phyloP scores from a whole-genome alignment of 1,139 yeast species.

The Saccharomyces pastorianus region DNA sequence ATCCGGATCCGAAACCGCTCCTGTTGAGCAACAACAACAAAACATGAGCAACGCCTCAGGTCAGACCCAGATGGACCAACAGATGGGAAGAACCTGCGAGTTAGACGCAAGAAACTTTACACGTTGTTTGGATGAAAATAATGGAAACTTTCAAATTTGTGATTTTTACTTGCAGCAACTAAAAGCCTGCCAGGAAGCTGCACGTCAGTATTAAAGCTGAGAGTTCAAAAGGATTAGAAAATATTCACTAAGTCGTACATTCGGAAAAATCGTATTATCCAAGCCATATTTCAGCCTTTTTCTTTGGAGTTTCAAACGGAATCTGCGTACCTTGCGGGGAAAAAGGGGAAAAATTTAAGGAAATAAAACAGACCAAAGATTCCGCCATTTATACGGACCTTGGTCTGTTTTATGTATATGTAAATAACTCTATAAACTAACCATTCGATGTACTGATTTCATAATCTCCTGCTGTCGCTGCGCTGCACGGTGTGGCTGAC shows the following conservation, averaged over 20 bases:
- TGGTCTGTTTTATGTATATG: not conserved
- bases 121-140: slow-evolving; percentile 85
- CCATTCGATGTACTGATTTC: not conserved
- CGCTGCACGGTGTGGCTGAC: not conserved
- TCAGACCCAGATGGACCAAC: slow-evolving; percentile 19
- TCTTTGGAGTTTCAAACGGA: not conserved
- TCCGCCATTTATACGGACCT: not conserved
- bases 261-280: not conserved
- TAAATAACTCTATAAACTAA: not conserved
- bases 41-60: slow-evolving; percentile 36
- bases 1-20: slow-evolving; percentile 47
- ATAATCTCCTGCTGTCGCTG: not conserved
- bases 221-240: not conserved
- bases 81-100: slow-evolving; percentile 62
- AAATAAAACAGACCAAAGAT: not conserved
- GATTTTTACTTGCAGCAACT: slow-evolving; percentile 94
- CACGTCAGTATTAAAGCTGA: slow-evolving; percentile 65
- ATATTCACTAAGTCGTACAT: not conserved
- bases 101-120: slow-evolving; percentile 92
- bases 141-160: slow-evolving; percentile 94
- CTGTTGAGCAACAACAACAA: slow-evolving; percentile 36
- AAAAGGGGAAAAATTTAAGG: not conserved
- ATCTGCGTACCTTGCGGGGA: not conserved
- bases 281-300: not conserved
- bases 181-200: slow-evolving; percentile 94